These are phyloP conservation scores for Chlamydomonas applanata DNA, from an alignment of 139 green algal species.

Conservation along the genomic window DNA sequence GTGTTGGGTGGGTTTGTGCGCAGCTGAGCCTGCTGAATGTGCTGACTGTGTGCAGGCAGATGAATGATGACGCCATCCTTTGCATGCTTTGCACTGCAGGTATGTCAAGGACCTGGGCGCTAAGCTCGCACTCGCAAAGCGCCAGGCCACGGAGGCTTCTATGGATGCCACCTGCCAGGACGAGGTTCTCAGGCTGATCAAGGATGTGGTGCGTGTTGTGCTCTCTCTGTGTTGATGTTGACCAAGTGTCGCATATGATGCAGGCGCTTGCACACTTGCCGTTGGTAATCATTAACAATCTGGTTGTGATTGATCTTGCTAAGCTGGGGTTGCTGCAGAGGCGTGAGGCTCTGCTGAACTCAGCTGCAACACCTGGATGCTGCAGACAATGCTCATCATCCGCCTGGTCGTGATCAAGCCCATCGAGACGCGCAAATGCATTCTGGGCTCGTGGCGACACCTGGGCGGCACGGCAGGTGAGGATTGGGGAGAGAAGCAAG, in stretches of 20 bases:
- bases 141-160: not conserved
- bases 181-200: slow-evolving; percentile 33
- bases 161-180: not conserved
- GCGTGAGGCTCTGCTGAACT: not conserved
- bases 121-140: slow-evolving; percentile 26
- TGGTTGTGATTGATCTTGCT: no score
- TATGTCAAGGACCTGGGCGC: slow-evolving; percentile 60
- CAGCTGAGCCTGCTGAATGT: no score
- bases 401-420: slow-evolving; percentile 53
- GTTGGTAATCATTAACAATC: no score
- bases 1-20: no score
- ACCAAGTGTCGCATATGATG: no score
- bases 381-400: slow-evolving; percentile 60
- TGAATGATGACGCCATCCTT: no score
- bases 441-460: slow-evolving; percentile 52
- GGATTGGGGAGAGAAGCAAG: not conserved
- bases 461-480: slow-evolving; percentile 54
- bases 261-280: not conserved
- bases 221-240: no score
- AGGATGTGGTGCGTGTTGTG: slow-evolving; percentile 38
- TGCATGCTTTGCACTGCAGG: no score
- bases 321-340: not conserved
- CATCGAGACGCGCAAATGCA: slow-evolving; percentile 65
- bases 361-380: no score
- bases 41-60: no score